Base-by-base conservation (phyloP, 257 asterid genomes). In the Rauvolfia tetraphylla region DNA sequence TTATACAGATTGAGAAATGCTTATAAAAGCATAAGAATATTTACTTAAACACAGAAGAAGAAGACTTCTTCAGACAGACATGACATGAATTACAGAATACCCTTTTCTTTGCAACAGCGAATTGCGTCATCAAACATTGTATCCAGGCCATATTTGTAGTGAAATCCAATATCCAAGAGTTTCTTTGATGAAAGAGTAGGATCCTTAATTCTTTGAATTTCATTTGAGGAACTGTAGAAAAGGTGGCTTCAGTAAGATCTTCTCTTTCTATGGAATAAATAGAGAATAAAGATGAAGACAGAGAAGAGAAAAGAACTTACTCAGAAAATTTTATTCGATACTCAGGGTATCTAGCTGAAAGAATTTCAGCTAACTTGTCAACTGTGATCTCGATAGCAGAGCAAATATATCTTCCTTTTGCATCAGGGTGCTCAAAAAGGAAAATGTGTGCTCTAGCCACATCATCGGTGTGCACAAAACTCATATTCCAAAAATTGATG, bases 371-470 rank as follows among this genome's bases (percentile, higher is more conserved):
- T 74, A 88, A 46, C 6, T 88, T 71, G 0, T 81, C 62, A 0
- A 80, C 78, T 7, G 84, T 79, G 36, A 79, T 77, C 10, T 85
- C 87, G 7, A 77, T 57, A 39, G 79, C 86, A 18, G 87, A 62
- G 27, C 85, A 77, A 27, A 90, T 69, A 74, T 87, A 88, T 23
- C 92, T 78, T 27, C 93, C 93, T 36, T 86, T 88, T 0, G 89
- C 90, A 22, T 80, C 34, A 2, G 82, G 82, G 48, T 81, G 25
- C 80, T 88, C 93, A 12, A 90, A 76, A 1, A 90, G 79, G 14
- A 85, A 87, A 23, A 88, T 82, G 38, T 88, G 96, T 22, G 93
- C 93, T 65, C 86, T 82, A 7, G 88, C 90, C 4, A 87, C 82
- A 51, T 90, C 96, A 25, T 90, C 85, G 31, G 86, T 85, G 14